A percentile compares a stretch with the other conserved stretches of the same genome.
Conservation (phyloP, 305 asterid genomes). For the Caryopteris hybrid region DNA sequence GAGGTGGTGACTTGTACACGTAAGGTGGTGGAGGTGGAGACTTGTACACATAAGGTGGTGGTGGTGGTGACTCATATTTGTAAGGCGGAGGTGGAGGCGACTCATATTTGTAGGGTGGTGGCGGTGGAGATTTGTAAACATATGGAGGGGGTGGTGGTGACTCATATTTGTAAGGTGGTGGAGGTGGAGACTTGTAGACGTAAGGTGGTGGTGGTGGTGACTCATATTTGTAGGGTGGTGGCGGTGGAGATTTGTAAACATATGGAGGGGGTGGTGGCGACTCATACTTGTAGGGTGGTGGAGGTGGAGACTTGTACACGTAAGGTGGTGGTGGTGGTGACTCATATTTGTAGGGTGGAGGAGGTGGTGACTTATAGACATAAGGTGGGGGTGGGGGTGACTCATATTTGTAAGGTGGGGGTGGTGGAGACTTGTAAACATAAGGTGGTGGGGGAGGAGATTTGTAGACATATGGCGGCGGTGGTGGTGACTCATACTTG, state of each 20-base stretch:
- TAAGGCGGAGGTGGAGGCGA: constrained; percentile 18
- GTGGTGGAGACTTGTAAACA: neutral
- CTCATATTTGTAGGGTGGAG: neutral
- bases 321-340: constrained; percentile 18
- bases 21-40: constrained; percentile 18
- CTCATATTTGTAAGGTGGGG: constrained; percentile 1
- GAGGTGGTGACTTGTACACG: too few relatives aligned
- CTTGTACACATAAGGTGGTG: neutral
- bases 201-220: constrained; percentile 18
- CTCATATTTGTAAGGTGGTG: neutral
- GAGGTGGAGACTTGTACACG: too few relatives aligned
- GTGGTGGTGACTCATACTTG: neutral
- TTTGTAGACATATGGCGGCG: too few relatives aligned
- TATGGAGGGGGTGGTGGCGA: constrained; percentile 22
- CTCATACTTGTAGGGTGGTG: neutral
- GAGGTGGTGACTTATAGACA: too few relatives aligned
- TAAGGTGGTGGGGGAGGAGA: neutral
- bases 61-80: too few relatives aligned
- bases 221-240: neutral
- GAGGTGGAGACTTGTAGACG: too few relatives aligned
- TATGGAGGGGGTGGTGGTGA: constrained; percentile 22
- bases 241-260: too few relatives aligned
- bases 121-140: too few relatives aligned
- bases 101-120: neutral
- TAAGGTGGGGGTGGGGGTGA: constrained; percentile 20